Evolutionary conservation across 2,329 filamentous ascomycete species (phyloP).

Genomic region (Magnaporthiopsis incrustans): DNA sequence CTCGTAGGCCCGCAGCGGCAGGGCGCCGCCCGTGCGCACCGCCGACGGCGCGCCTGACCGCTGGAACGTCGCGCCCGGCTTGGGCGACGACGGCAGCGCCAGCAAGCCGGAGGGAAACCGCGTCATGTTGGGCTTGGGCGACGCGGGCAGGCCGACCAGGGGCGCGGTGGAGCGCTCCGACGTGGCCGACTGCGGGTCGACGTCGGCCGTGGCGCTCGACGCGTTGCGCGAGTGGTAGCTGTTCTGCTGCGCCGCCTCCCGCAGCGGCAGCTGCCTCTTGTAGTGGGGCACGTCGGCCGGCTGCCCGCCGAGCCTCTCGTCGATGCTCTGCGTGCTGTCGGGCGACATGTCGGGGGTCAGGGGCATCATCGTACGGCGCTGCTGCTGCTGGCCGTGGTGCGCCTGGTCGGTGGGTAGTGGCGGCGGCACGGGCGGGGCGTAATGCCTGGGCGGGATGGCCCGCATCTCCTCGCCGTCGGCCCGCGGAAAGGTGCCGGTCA

Average conservation of each 20-base stretch:
- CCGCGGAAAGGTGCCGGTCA: conserved; percentile 51
- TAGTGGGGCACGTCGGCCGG: conserved; percentile 13
- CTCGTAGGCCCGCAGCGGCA: conserved; percentile 57
- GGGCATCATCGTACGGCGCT: conserved; percentile 28
- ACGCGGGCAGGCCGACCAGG: conserved; percentile 43
- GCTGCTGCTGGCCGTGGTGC: conserved; percentile 23
- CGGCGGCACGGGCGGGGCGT: conserved; percentile 48
- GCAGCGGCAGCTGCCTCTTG: conserved; percentile 9
- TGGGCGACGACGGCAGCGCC: conserved; percentile 41
- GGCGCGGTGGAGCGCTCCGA: conserved; percentile 43
- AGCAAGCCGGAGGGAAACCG: conserved; percentile 29
- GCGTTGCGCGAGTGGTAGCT: conserved; percentile 27
- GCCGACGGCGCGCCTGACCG: conserved; percentile 43
- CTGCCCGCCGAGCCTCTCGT: conserved; percentile 43
- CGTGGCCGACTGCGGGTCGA: conserved; percentile 42
- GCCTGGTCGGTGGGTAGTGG: conserved; percentile 42
- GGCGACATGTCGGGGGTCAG: conserved; percentile 40
- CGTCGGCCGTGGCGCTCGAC: conserved; percentile 31
- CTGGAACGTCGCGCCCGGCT: conserved; percentile 37
- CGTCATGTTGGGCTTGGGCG: conserved; percentile 37
- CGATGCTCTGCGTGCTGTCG: conserved; percentile 43
- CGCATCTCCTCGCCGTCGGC: conserved; percentile 48
- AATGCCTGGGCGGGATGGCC: conserved; percentile 48
- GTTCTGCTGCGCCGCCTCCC: conserved; percentile 3
- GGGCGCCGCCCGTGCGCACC: conserved; percentile 45